A percentile compares a stretch with the other conserved stretches of the same genome.
Conservation (phyloP, 352 stramenopile genomes). For the Globisporangium spinosum region DNA sequence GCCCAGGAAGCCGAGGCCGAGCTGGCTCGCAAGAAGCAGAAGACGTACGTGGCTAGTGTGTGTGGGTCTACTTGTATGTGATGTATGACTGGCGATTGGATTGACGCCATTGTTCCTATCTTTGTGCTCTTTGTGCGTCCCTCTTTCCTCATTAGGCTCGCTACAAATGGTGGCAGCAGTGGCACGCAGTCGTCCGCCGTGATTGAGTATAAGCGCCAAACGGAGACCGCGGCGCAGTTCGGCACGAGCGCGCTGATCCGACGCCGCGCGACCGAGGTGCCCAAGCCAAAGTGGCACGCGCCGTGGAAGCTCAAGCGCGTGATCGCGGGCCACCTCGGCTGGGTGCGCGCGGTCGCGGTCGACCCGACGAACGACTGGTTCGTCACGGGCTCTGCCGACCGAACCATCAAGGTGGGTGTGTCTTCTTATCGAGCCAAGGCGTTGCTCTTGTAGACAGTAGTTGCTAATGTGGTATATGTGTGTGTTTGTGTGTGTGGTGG, state of each 20-base stretch:
- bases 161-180: constrained; percentile 21
- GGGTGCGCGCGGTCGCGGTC: constrained; percentile 96
- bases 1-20: constrained; percentile 50
- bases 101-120: background rate
- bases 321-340: constrained; percentile 94
- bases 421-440: background rate
- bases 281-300: constrained; percentile 97
- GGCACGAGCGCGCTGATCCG: constrained; percentile 66
- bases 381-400: constrained; percentile 95
- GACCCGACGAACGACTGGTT: constrained; percentile 99
- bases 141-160: constrained; percentile 13
- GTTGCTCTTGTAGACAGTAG: background rate
- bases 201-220: constrained; percentile 61
- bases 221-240: constrained; percentile 46
- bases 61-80: background rate
- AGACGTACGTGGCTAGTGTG: constrained; percentile 30
- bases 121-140: background rate
- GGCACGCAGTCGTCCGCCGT: constrained; percentile 33
- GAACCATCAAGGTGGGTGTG: constrained; percentile 91
- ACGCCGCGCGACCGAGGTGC: constrained; percentile 83
- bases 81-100: background rate
- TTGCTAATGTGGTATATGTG: background rate
- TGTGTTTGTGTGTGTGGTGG: background rate
- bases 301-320: constrained; percentile 98
- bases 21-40: constrained; percentile 40